Evolutionary conservation across 768 basidiomycete genomes (phyloP).

Genomic region (Multifurca ochricompacta): DNA sequence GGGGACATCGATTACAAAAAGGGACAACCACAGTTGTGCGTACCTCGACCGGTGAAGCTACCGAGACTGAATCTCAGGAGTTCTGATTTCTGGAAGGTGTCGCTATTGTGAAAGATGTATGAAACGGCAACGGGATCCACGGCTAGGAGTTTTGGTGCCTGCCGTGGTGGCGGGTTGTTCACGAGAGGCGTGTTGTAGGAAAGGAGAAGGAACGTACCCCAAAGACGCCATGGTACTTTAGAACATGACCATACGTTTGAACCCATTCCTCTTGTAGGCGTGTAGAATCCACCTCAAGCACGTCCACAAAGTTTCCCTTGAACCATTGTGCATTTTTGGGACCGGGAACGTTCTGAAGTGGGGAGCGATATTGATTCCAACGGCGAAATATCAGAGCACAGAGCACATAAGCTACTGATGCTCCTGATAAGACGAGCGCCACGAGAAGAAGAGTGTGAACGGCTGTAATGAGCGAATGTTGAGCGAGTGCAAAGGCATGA

Average conservation of each 20-base stretch:
- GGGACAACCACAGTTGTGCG: not conserved
- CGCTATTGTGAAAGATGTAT: slow-evolving; percentile 28
- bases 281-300: not conserved
- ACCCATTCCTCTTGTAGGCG: slow-evolving; percentile 19
- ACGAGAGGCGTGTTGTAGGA: too few species aligned
- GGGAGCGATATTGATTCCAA: slow-evolving; percentile 1
- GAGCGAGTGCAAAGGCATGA: not conserved
- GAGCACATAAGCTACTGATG: not conserved
- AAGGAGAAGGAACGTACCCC: not conserved
- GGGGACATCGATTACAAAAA: not conserved
- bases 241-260: slow-evolving; percentile 9
- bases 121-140: slow-evolving; percentile 30
- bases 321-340: slow-evolving; percentile 4
- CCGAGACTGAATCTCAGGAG: slow-evolving; percentile 12
- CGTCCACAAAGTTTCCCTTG: slow-evolving; percentile 2
- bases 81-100: slow-evolving; percentile 30
- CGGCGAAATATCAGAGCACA: not conserved
- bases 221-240: not conserved
- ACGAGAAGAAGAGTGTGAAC: not conserved
- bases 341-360: slow-evolving; percentile 3
- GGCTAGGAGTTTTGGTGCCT: slow-evolving; percentile 26
- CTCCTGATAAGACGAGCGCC: not conserved
- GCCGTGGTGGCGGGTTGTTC: not conserved
- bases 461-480: not conserved
- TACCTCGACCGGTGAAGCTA: slow-evolving; percentile 15